A percentile compares a stretch with the other conserved stretches of the same genome.
Conservation (phyloP, 2,329 filamentous ascomycete species). For the Fusarium dimerum region DNA sequence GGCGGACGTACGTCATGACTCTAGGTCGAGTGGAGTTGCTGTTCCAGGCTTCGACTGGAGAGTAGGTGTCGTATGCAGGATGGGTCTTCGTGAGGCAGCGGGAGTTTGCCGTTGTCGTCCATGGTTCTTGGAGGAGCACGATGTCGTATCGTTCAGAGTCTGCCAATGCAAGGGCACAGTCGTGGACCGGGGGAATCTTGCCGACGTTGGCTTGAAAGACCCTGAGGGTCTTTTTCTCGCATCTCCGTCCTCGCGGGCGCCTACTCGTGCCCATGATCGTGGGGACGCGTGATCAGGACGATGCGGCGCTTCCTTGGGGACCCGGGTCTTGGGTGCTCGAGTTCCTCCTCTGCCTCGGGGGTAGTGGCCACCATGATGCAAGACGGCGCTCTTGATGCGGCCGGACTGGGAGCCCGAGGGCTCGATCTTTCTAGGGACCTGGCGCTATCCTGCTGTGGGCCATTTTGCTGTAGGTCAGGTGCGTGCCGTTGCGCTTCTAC, state of each 20-base stretch:
- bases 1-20: conserved; percentile 17
- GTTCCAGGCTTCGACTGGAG: conserved; percentile 12
- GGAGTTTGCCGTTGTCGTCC: conserved; percentile 6
- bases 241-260: background rate
- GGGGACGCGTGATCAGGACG: conserved; percentile 6
- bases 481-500: background rate
- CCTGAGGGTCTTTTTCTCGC: conserved; percentile 2
- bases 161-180: background rate
- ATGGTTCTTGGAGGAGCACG: conserved; percentile 17
- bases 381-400: background rate
- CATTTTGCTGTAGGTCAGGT: background rate
- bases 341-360: conserved; percentile 4
- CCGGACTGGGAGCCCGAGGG: background rate
- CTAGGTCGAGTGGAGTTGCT: conserved; percentile 10
- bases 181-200: no score
- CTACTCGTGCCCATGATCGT: background rate
- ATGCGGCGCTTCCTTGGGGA: conserved; percentile 5
- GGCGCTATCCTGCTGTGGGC: background rate
- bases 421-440: background rate
- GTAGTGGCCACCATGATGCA: conserved; percentile 11
- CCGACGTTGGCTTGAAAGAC: no score
- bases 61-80: conserved; percentile 7
- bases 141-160: conserved; percentile 15
- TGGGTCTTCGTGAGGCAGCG: conserved; percentile 14
- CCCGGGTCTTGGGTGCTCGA: conserved; percentile 1